Percentiles rank a stretch among this genome's conserved stretches.
These are phyloP conservation scores for Rubia occidens DNA, from an alignment of 305 asterid genomes.

Conservation along the genomic window DNA sequence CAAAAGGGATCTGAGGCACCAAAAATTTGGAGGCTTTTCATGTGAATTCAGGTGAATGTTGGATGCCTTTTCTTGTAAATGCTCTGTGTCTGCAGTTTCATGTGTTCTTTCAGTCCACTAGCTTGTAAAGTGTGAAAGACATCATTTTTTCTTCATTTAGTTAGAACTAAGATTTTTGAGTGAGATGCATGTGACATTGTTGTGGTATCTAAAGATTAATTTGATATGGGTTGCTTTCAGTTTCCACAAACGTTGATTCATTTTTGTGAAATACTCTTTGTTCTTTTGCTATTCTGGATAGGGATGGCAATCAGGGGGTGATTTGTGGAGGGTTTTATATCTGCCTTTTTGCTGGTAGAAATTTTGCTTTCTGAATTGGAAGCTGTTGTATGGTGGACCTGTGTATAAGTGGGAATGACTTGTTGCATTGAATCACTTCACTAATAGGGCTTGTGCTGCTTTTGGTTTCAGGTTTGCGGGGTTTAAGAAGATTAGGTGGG, in stretches of 20 bases:
- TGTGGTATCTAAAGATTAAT: background rate
- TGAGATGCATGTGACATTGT: constrained; percentile 7
- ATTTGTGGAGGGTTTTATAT: background rate
- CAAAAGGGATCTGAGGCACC: constrained; percentile 58
- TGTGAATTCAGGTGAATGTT: constrained; percentile 69
- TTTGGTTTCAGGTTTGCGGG: constrained; percentile 7
- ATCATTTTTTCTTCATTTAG: background rate
- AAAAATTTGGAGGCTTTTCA: constrained; percentile 20
- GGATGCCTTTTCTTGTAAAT: background rate
- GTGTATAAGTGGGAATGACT: constrained; percentile 12
- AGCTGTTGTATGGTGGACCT: constrained; percentile 5
- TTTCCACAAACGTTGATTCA: constrained; percentile 2
- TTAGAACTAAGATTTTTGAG: background rate
- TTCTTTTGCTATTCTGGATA: background rate
- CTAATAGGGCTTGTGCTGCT: constrained; percentile 6
- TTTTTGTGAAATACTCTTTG: constrained; percentile 15
- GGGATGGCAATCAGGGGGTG: background rate
- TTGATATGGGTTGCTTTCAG: background rate
- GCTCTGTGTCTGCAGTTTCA: background rate
- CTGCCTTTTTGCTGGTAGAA: constrained; percentile 4
- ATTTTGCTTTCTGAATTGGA: background rate
- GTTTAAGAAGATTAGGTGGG: constrained; percentile 28
- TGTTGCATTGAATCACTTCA: background rate
- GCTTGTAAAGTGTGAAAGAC: constrained; percentile 7
- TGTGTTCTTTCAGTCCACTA: constrained; percentile 5